These are phyloP conservation scores for Alternaria rosae DNA, from an alignment of 2,329 filamentous ascomycete genomes.

Conservation along the genomic window DNA sequence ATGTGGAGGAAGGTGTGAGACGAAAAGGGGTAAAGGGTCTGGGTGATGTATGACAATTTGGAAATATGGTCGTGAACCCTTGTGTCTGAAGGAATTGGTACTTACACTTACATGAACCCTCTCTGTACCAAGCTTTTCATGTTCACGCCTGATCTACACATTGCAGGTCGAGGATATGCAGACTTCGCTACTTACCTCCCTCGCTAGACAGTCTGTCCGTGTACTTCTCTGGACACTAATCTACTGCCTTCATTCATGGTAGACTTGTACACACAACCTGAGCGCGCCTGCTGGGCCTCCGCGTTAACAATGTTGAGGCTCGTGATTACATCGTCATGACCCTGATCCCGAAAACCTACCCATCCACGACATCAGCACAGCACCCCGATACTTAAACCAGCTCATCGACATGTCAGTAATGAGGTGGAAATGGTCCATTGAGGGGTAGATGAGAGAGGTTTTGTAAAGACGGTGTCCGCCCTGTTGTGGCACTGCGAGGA, in stretches of 20 bases:
- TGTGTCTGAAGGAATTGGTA: not conserved
- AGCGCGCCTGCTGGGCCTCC: too few species aligned
- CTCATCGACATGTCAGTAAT: not conserved
- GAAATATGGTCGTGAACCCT: not conserved
- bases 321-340: not conserved
- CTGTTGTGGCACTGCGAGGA: fast-evolving
- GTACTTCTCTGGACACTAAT: not conserved
- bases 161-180: too few species aligned
- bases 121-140: not conserved
- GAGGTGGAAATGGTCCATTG: not conserved
- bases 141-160: not conserved
- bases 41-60: not conserved
- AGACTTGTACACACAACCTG: too few species aligned
- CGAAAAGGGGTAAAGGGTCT: not conserved
- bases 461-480: not conserved
- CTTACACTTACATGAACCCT: not conserved
- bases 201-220: not conserved
- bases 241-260: not conserved
- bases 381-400: not conserved
- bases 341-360: not conserved
- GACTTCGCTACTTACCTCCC: not conserved
- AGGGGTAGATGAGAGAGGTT: not conserved
- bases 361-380: not conserved
- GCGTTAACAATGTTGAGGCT: too few species aligned
- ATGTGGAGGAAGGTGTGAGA: too few species aligned